A percentile compares a stretch with the other conserved stretches of the same genome.
phyloP scores from a whole-genome alignment of 1,284 basidiomycete species.

The Schizophyllum amplum region DNA sequence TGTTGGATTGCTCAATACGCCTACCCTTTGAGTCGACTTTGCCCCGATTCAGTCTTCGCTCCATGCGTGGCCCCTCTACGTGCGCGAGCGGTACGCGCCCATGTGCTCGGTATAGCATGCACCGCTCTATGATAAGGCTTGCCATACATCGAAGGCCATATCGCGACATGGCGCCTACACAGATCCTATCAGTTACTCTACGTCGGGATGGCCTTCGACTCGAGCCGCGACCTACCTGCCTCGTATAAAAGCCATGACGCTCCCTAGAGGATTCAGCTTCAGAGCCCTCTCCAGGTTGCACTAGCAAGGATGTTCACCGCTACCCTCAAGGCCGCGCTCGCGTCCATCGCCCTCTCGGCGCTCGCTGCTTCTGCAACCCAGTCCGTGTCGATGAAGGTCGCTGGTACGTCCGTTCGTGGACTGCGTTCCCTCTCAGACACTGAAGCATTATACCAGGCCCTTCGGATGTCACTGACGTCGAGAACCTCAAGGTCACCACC shows the following conservation, averaged over 20 bases:
- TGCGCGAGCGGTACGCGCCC: not conserved
- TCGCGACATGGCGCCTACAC: not conserved
- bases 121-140: not conserved
- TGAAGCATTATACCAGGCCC: constrained; percentile 22
- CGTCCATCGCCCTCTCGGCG: constrained; percentile 23
- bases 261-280: not conserved
- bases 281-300: not conserved
- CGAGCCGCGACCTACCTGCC: not conserved
- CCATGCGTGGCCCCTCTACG: not conserved
- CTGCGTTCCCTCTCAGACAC: not conserved
- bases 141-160: not conserved
- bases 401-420: constrained; percentile 1
- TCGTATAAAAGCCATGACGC: not conserved
- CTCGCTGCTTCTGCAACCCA: constrained; percentile 23
- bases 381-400: constrained; percentile 22
- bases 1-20: not conserved
- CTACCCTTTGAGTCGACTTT: not conserved
- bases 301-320: constrained; percentile 21
- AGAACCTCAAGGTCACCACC: constrained; percentile 33
- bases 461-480: constrained; percentile 26
- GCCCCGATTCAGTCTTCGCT: not conserved
- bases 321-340: constrained; percentile 20
- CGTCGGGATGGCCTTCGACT: not conserved
- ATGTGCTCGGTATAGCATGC: not conserved
- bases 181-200: not conserved